phyloP scores from a whole-genome alignment of 495 filamentous ascomycete genomes.

The Extremus antarcticus region DNA sequence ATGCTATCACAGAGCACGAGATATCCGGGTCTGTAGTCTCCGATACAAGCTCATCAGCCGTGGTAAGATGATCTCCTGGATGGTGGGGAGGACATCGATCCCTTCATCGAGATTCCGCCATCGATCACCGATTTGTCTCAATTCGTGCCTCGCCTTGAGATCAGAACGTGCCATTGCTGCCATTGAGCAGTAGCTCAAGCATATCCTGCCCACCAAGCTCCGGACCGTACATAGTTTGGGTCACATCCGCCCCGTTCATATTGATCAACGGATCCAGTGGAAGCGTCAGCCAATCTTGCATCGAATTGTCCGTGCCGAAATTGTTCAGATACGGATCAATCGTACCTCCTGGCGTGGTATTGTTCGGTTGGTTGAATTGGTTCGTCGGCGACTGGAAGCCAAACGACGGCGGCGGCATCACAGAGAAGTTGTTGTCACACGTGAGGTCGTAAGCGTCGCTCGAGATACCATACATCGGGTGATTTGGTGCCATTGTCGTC shows the following conservation, averaged over 20 bases:
- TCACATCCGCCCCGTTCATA: conserved; percentile 27
- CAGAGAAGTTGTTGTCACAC: conserved; percentile 31
- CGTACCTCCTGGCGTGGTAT: conserved; percentile 3
- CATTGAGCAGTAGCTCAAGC: conserved; percentile 27
- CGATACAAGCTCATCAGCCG: no score
- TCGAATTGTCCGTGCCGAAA: conserved; percentile 3
- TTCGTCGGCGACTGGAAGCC: conserved; percentile 14
- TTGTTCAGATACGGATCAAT: conserved; percentile 1
- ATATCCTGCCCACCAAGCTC: conserved; percentile 32
- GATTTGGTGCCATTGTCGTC: conserved; percentile 18
- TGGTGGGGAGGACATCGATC: no score
- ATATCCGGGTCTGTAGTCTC: no score
- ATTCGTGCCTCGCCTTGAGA: no score
- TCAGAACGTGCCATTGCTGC: no score
- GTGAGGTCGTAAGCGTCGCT: conserved; percentile 29
- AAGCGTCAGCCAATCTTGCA: conserved; percentile 39
- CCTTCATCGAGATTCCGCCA: no score
- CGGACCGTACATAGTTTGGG: conserved; percentile 31
- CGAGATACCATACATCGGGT: conserved; percentile 31
- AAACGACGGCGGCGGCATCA: conserved; percentile 38
- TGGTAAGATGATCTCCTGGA: no score
- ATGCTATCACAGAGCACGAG: no score
- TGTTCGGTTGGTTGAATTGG: conserved; percentile 5
- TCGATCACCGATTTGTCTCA: no score
- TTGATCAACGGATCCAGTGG: conserved; percentile 36